Evolutionary conservation across 1,284 basidiomycete species (phyloP), one percentile per base, ranked within the genome.

Genomic region (Cryptococcus sp.): DNA sequence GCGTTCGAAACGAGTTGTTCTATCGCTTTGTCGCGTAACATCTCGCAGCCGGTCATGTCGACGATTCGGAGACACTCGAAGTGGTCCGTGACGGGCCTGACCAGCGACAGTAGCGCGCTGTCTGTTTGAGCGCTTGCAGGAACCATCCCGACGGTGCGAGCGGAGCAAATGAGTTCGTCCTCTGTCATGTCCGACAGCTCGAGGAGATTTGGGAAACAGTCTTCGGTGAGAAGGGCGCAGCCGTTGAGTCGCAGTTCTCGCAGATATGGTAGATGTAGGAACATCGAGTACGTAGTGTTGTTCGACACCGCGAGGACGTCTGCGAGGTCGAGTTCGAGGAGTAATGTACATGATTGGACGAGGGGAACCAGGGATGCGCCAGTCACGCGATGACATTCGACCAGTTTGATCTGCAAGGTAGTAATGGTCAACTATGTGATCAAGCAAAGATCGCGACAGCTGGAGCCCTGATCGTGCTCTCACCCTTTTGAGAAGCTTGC

Each of bases 311-410:
- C 83, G 58, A 85, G 83, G 79, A 93, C 94, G 62, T 87, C 84
- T 69, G 92, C 88, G 64, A 99, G 85, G 78, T 99, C 96, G 66
- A 97, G 87, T 78, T 99, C 96, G 54, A 99, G 85, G 19, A 99
- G 83, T 40, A 93, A 84, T 0, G 91, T 90, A 72, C 94, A 97
- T 7, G 84, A 82, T 58, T 84, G 83, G n/a, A 91, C 89, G 48
- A 99, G 83, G 17, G 86, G 83, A 38, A 87, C 86, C 60, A 99
- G 83, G 15, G 93, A 84, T n/a, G 78, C 78, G 69, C 95, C 90
- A 0, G 93, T 93, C 59, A 98, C 79, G 39, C 83, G 81, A 57
- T 86, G 85, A 50, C 94, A 84, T 56, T 87, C 86, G 66, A 86
- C 88, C 48, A 97, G 82, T 77, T 97, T 97, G 76, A 96, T 89